phyloP scores from a whole-genome alignment of 306 rosid genomes.

The Castanea sativa region DNA sequence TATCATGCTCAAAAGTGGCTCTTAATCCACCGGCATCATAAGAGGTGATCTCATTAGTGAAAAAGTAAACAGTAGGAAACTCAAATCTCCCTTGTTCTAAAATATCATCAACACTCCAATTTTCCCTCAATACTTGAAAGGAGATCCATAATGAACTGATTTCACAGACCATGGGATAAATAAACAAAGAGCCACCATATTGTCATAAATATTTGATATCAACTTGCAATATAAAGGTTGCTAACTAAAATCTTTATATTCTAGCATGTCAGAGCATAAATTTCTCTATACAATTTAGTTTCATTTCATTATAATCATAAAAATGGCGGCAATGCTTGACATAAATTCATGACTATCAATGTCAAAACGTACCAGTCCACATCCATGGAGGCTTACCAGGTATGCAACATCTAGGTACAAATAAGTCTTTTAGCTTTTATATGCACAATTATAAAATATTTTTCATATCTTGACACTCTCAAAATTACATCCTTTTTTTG shows the following conservation, averaged over 20 bases:
- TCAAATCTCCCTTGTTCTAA: no score
- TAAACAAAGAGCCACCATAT: background rate
- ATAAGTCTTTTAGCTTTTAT: background rate
- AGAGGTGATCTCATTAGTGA: background rate
- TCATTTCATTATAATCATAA: background rate
- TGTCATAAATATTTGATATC: background rate
- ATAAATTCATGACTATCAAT: background rate
- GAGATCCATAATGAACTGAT: background rate
- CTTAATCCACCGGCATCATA: background rate
- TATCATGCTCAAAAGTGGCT: background rate
- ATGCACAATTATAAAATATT: background rate
- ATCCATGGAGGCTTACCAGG: background rate
- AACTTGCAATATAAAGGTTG: background rate
- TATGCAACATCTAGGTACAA: background rate
- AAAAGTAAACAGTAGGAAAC: no score
- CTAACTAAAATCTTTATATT: conserved; percentile 2
- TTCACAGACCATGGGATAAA: background rate
- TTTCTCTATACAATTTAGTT: background rate
- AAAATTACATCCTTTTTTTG: background rate
- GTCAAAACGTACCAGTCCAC: background rate
- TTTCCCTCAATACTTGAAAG: no score
- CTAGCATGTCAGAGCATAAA: background rate
- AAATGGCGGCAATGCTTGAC: background rate
- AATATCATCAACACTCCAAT: no score
- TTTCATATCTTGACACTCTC: background rate